Evolutionary conservation across 345 rosid genomes (phyloP).

Genomic region (Cardamine chenopodiifolia): DNA sequence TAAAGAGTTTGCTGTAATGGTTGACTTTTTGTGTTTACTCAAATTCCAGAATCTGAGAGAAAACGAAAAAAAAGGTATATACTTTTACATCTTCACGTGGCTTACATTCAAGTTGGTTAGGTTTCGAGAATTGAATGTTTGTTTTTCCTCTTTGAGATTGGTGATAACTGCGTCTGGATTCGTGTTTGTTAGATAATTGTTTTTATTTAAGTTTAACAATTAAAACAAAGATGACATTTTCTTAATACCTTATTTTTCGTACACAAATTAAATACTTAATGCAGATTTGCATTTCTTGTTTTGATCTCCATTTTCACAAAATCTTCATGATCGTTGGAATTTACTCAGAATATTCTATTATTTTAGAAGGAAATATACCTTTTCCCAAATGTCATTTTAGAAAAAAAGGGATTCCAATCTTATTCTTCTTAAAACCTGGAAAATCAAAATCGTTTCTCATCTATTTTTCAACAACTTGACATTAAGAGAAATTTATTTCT

Average conservation of each 20-base stretch:
- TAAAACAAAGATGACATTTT: constrained; percentile 6
- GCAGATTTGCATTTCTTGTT: constrained; percentile 24
- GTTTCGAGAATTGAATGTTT: not conserved
- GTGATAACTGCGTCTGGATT: constrained; percentile 23
- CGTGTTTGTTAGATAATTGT: constrained; percentile 9
- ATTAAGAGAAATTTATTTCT: not conserved
- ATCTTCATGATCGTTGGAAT: not conserved
- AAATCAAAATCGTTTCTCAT: not conserved
- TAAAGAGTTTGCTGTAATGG: constrained; percentile 9
- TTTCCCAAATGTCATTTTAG: constrained; percentile 15
- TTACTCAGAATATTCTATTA: not conserved
- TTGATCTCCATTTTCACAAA: not conserved
- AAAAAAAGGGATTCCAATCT: not conserved
- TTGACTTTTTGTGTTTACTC: not conserved
- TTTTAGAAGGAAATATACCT: not conserved
- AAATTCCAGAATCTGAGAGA: constrained; percentile 27
- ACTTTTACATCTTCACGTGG: constrained; percentile 29
- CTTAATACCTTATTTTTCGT: constrained; percentile 24
- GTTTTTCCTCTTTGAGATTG: not conserved
- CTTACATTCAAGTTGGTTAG: not conserved
- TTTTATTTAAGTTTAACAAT: not conserved
- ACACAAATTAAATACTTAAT: not conserved
- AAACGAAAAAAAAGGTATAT: not conserved
- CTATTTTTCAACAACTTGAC: not conserved
- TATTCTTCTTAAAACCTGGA: constrained; percentile 1